These are phyloP conservation scores for Populus tomentosa DNA, from an alignment of 441 rosid species.

Conservation along the genomic window DNA sequence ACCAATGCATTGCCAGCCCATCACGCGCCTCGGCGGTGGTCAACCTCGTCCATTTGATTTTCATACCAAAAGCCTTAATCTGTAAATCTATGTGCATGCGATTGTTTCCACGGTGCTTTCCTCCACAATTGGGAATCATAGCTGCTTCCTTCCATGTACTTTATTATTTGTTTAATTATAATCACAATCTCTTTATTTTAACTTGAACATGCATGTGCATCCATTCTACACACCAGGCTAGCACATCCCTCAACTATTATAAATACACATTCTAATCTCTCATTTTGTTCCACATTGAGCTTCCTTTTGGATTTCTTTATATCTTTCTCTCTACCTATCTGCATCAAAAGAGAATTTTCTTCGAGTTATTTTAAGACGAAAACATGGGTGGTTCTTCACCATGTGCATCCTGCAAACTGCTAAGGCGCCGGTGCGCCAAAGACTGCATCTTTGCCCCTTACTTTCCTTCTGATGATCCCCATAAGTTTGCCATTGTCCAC, in stretches of 20 bases:
- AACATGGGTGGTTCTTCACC: slow-evolving; percentile 75
- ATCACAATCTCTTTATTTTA: slow-evolving; percentile 11
- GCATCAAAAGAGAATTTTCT: not conserved
- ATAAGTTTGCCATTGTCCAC: slow-evolving; percentile 87
- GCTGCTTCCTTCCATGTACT: not conserved
- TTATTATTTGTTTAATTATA: slow-evolving; percentile 1
- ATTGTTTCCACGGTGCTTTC: not conserved
- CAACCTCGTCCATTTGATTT: slow-evolving; percentile 22
- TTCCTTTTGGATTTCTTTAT: slow-evolving; percentile 8
- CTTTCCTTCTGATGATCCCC: slow-evolving; percentile 90
- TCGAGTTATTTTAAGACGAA: not conserved
- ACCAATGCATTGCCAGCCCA: slow-evolving; percentile 49
- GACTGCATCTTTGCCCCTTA: slow-evolving; percentile 94
- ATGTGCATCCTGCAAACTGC: slow-evolving; percentile 89
- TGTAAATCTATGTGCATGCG: slow-evolving; percentile 1
- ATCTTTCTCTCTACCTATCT: slow-evolving; percentile 1
- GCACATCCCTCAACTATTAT: slow-evolving; percentile 34
- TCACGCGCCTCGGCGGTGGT: slow-evolving; percentile 68
- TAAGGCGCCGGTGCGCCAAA: slow-evolving; percentile 80
- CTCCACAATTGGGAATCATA: slow-evolving; percentile 6
- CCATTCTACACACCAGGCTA: slow-evolving; percentile 25
- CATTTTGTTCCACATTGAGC: slow-evolving; percentile 35
- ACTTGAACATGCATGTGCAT: slow-evolving; percentile 53
- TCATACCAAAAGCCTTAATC: not conserved
- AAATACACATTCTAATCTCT: slow-evolving; percentile 34